Base-by-base conservation (phyloP, 306 rosid species). In the Lathyrus sativus region DNA sequence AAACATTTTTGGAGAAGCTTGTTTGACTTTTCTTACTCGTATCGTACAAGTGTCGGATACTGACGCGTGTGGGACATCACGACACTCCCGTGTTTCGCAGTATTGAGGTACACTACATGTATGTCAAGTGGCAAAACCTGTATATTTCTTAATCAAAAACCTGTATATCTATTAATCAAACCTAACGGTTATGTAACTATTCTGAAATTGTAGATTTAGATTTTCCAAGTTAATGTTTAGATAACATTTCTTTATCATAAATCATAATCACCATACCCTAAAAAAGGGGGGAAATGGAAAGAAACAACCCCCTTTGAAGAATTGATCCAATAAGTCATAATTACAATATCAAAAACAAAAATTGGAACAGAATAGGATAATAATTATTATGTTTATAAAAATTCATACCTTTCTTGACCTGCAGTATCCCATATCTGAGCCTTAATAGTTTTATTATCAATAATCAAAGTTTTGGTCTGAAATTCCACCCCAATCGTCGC, bases 391-490 rank as follows among this genome's bases (percentile, higher is more conserved):
- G 14, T 15, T 9, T 4, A 6, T 18, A 11, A 17, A 19, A 19
- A 43, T 3, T 0, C 2, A 56, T 39, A 77, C 98, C 98, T 89
- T 82, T 92, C 98, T 85, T 92, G 98, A 57, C 98, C 98, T 19
- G 98, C 98, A 3, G 98, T 92, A 51, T 92, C 98, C 98, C 98
- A 89, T 73, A 92, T 92, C 58, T 89, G 98, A 14, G 96, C 89
- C 76, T 92, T 92, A 15, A 92, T 80, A 4, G 88, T 89, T 29
- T 92, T 92, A 9, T 77, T 78, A 80, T 92, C 98, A 44, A 92
- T 80, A 17, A 88, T 58, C 10, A 92, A 89, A 3, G 98, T 92
- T 78, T 89, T 92, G 0, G 98, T 92, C 77, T 89, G 95, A 82
- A 92, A 89, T 56, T 92, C 98, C 38, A 92, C 98, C 11, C 98